Evolutionary conservation across 805 yeast species (phyloP).

Genomic region (Jamesozyma hellenica): DNA sequence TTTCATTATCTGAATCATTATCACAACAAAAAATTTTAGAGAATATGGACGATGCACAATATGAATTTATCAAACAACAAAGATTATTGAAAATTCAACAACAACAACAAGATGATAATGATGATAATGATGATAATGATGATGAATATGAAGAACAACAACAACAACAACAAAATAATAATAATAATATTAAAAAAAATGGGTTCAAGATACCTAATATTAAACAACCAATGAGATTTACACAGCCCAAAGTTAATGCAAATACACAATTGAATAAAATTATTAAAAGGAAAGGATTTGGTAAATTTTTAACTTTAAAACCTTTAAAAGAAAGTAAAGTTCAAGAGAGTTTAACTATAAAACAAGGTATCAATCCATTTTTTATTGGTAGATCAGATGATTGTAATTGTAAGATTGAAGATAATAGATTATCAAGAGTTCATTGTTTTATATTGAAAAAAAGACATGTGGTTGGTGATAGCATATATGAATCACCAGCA

Average conservation of each 20-base stretch:
- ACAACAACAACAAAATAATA: conserved; percentile 9
- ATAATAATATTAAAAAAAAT: conserved; percentile 5
- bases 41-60: conserved; percentile 27
- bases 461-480: conserved; percentile 49
- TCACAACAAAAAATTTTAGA: conserved; percentile 50
- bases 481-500: conserved; percentile 61
- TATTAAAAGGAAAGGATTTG: conserved; percentile 24
- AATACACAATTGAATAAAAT: conserved; percentile 4
- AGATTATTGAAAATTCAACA: conserved; percentile 13
- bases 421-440: conserved; percentile 69
- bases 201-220: conserved; percentile 24
- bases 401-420: conserved; percentile 53
- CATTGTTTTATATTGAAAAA: conserved; percentile 65
- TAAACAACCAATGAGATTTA: conserved; percentile 19
- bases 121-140: too few species aligned
- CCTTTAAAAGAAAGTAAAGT: conserved; percentile 42
- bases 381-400: conserved; percentile 64
- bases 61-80: conserved; percentile 16
- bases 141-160: too few species aligned
- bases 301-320: conserved; percentile 51
- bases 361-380: conserved; percentile 57
- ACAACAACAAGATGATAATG: conserved; percentile 7
- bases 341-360: conserved; percentile 42
- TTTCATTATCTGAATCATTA: conserved; percentile 61
- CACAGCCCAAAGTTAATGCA: conserved; percentile 12